Conservation (phyloP, 345 rosid species). For the Eutrema japonicum region DNA sequence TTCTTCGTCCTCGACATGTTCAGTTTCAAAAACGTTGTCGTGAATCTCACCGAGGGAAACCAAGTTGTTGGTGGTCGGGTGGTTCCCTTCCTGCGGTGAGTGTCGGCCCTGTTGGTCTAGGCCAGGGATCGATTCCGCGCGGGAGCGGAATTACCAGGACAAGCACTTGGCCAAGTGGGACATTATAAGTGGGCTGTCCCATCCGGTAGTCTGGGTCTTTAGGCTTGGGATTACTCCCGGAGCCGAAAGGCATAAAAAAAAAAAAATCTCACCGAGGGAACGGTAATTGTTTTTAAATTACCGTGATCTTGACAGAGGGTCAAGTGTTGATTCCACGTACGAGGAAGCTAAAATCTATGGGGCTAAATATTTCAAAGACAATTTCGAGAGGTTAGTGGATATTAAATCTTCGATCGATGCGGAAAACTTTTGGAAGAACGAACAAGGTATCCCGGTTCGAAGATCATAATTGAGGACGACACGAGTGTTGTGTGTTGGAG, state of each 20-base stretch:
- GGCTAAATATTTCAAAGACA: slow-evolving; percentile 50
- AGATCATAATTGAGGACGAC: neutral
- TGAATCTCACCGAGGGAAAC: slow-evolving; percentile 36
- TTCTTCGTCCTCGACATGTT: slow-evolving; percentile 49
- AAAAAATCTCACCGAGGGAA: no score
- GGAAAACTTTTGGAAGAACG: slow-evolving; percentile 54
- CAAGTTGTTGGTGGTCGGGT: no score
- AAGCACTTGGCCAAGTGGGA: no score
- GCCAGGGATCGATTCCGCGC: no score
- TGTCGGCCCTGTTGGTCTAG: no score
- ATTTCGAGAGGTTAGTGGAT: slow-evolving; percentile 56
- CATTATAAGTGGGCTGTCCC: no score
- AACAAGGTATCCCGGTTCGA: slow-evolving; percentile 61
- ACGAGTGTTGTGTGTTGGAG: no score
- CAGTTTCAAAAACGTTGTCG: slow-evolving; percentile 33
- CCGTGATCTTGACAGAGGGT: slow-evolving; percentile 57
- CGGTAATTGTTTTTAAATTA: slow-evolving; percentile 47
- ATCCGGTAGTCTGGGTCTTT: no score
- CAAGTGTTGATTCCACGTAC: slow-evolving; percentile 44
- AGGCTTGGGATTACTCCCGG: no score
- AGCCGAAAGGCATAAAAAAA: no score
- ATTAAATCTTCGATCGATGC: slow-evolving; percentile 51
- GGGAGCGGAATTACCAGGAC: no score
- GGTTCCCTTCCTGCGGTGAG: no score
- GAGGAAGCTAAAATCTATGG: slow-evolving; percentile 59